A percentile compares a stretch with the other conserved stretches of the same genome.
Conservation (phyloP, 345 rosid species). For the Salix dunnii region DNA sequence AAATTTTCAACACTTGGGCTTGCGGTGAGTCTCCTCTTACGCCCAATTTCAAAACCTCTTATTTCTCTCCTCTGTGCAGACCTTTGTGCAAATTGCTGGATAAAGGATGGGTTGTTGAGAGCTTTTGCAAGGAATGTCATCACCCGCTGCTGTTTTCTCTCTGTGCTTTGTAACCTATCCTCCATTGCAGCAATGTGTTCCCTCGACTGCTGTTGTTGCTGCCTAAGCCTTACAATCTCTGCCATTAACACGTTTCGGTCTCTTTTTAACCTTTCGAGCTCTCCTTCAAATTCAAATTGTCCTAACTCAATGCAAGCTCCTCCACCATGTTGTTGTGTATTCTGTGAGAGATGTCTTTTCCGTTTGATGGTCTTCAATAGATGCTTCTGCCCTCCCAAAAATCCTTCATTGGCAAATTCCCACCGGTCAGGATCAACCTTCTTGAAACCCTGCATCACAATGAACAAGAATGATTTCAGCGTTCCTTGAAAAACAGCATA, state of each 20-base stretch:
- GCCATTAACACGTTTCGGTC: conserved; percentile 50
- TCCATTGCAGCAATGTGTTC: conserved; percentile 50
- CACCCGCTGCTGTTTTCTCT: conserved; percentile 70
- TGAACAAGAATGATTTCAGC: not conserved
- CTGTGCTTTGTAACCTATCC: conserved; percentile 44
- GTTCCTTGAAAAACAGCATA: not conserved
- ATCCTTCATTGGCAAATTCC: conserved; percentile 92
- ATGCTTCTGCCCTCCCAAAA: conserved; percentile 77
- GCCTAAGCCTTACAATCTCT: conserved; percentile 58
- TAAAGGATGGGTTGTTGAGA: conserved; percentile 47
- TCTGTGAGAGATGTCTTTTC: conserved; percentile 45
- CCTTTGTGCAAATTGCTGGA: conserved; percentile 45
- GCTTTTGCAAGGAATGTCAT: conserved; percentile 74
- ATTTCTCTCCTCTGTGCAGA: conserved; percentile 32
- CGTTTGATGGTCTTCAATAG: conserved; percentile 75
- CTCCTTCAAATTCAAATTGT: conserved; percentile 56
- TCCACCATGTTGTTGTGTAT: conserved; percentile 37
- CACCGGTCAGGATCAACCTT: conserved; percentile 87
- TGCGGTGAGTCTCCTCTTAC: conserved; percentile 55
- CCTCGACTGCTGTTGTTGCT: conserved; percentile 63
- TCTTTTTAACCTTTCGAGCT: conserved; percentile 59
- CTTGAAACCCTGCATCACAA: conserved; percentile 63
- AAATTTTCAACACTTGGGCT: conserved; percentile 44
- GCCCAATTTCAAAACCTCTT: conserved; percentile 39
- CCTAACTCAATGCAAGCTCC: conserved; percentile 68